Conservation (phyloP, 805 yeast genomes). For the Candida germanica region DNA sequence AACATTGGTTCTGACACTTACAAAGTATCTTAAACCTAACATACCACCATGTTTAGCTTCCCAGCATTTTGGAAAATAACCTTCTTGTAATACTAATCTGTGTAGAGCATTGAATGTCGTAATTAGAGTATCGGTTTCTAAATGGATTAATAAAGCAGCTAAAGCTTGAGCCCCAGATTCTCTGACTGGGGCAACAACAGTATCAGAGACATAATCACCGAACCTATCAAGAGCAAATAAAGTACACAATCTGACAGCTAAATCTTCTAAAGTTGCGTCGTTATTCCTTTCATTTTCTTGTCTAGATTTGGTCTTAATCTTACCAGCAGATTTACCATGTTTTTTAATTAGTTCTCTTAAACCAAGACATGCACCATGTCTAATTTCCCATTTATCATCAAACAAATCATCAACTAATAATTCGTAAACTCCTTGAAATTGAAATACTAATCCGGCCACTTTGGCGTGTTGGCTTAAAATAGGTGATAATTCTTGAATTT, state of each 20-base stretch:
- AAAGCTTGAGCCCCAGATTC: conserved; percentile 95
- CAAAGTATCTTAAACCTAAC: conserved; percentile 88
- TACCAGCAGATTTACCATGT: conserved; percentile 85
- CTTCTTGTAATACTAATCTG: conserved; percentile 63
- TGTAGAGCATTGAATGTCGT: conserved; percentile 65
- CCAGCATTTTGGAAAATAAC: conserved; percentile 67
- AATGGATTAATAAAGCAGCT: conserved; percentile 81
- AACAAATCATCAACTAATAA: conserved; percentile 74
- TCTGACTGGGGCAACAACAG: conserved; percentile 96
- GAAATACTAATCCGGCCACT: conserved; percentile 81
- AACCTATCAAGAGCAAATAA: conserved; percentile 90
- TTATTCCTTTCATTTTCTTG: conserved; percentile 67
- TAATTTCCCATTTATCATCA: conserved; percentile 85
- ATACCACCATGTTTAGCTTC: conserved; percentile 98
- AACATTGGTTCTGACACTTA: conserved; percentile 82
- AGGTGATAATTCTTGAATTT: conserved; percentile 60
- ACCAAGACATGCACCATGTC: conserved; percentile 96
- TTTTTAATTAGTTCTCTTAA: conserved; percentile 77
- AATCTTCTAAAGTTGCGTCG: conserved; percentile 73
- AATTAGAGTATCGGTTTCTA: conserved; percentile 56
- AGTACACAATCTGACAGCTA: conserved; percentile 80
- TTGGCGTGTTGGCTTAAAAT: conserved; percentile 67
- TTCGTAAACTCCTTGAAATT: conserved; percentile 90
- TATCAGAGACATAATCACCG: conserved; percentile 96
- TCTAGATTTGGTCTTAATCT: conserved; percentile 59